Conservation (phyloP, 2,329 filamentous ascomycete species). For the Claviceps citrina region DNA sequence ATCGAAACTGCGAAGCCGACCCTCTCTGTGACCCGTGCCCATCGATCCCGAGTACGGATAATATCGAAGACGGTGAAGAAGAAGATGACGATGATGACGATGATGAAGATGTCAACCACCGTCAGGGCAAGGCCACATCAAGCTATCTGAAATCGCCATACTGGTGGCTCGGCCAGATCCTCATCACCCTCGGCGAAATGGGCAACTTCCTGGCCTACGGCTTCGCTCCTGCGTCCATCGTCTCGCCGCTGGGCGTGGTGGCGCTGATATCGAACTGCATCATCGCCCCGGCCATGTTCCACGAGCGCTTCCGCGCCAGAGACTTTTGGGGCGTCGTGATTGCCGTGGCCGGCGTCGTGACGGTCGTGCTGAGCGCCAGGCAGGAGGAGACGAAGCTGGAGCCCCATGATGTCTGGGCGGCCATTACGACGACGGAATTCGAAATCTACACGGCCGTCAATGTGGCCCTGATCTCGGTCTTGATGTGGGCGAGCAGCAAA, state of each 20-base stretch:
- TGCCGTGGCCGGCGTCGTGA: conserved; percentile 74
- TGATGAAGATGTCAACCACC: conserved; percentile 15
- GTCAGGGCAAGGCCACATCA: conserved; percentile 30
- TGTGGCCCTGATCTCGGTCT: conserved; percentile 52
- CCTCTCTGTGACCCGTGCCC: conserved; percentile 36
- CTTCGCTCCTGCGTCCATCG: conserved; percentile 93
- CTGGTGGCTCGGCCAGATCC: conserved; percentile 87
- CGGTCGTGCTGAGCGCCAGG: conserved; percentile 82
- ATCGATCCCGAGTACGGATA: conserved; percentile 20
- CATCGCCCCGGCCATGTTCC: conserved; percentile 85
- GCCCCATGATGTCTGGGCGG: conserved; percentile 75
- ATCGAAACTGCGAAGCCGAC: conserved; percentile 28
- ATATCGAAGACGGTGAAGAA: conserved; percentile 13
- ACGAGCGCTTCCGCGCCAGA: conserved; percentile 70
- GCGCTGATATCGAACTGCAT: conserved; percentile 93
- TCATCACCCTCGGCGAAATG: conserved; percentile 86
- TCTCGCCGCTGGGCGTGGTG: conserved; percentile 92
- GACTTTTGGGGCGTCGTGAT: conserved; percentile 83
- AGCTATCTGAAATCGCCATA: conserved; percentile 82
- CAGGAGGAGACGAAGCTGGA: conserved; percentile 81
- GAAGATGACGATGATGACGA: conserved; percentile 12
- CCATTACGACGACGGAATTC: conserved; percentile 79
- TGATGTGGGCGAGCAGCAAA: conserved; percentile 69
- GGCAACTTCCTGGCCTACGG: conserved; percentile 97
- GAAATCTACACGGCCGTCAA: conserved; percentile 75